A percentile compares a stretch with the other conserved stretches of the same genome.
phyloP scores from a whole-genome alignment of 352 stramenopile species.

The Phytopythium montanum region DNA sequence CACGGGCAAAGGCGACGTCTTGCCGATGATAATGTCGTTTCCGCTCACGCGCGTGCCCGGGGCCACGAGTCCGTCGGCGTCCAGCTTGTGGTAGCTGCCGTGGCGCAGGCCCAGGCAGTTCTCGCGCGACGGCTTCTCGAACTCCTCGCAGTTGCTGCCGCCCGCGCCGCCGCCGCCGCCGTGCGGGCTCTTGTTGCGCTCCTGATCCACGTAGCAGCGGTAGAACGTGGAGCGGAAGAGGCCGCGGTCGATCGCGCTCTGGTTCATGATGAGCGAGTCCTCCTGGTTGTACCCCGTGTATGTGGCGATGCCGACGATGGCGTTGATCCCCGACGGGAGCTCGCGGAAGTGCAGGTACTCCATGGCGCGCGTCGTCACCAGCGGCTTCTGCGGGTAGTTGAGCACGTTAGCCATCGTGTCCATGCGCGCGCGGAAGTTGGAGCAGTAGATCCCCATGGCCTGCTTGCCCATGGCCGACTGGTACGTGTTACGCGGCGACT shows the following conservation, averaged over 20 bases:
- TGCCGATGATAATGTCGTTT: conserved; percentile 99
- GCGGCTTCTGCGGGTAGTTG: conserved; percentile 99
- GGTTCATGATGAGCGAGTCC: conserved; percentile 99
- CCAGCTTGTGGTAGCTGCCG: conserved; percentile 98
- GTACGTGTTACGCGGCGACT: conserved; percentile 99
- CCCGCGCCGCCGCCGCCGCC: conserved; percentile 53
- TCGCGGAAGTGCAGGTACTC: conserved; percentile 98
- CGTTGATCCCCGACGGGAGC: conserved; percentile 98
- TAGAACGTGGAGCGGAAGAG: conserved; percentile 99
- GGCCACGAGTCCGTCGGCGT: conserved; percentile 96
- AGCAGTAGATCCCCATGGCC: conserved; percentile 99
- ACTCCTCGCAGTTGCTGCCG: conserved; percentile 85
- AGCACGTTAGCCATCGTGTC: conserved; percentile 99
- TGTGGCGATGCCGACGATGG: conserved; percentile 87
- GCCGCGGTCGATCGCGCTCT: conserved; percentile 98
- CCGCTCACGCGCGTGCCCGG: conserved; percentile 96
- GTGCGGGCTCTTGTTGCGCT: conserved; percentile 83
- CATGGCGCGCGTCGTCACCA: conserved; percentile 99
- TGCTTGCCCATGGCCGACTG: conserved; percentile 99
- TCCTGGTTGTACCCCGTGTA: conserved; percentile 98
- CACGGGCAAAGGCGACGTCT: conserved; percentile 92
- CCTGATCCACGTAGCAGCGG: conserved; percentile 96
- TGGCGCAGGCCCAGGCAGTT: conserved; percentile 93
- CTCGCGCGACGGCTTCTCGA: conserved; percentile 96
- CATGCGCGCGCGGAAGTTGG: conserved; percentile 99